Evolutionary conservation across 2,329 filamentous ascomycete genomes (phyloP).

Genomic region (Proliferodiscus dingleyae): DNA sequence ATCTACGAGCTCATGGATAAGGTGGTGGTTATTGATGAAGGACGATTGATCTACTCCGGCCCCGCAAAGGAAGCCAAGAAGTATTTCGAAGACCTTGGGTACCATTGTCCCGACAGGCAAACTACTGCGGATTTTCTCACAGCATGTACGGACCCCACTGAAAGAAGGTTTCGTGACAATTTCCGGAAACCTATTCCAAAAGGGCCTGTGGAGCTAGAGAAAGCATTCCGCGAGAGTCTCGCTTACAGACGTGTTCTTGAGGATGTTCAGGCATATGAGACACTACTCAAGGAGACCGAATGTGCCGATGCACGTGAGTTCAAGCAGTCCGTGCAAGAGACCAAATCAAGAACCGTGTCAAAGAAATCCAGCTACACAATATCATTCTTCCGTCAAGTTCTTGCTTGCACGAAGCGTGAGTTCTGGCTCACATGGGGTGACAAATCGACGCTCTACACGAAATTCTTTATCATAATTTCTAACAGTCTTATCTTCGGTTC

Average conservation of each 20-base stretch:
- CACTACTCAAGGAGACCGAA: conserved; percentile 49
- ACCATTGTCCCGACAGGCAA: conserved; percentile 47
- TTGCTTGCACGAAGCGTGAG: conserved; percentile 65
- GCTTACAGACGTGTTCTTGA: conserved; percentile 55
- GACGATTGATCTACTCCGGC: conserved; percentile 63
- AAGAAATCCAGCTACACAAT: conserved; percentile 74
- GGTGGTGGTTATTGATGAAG: conserved; percentile 70
- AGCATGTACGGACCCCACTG: conserved; percentile 67
- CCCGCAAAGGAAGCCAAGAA: conserved; percentile 46
- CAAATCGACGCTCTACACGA: conserved; percentile 69
- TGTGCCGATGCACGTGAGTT: conserved; percentile 60
- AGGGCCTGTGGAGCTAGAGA: conserved; percentile 57
- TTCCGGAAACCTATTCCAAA: conserved; percentile 27
- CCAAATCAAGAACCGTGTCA: conserved; percentile 62
- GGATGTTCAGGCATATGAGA: conserved; percentile 59
- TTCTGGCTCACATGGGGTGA: conserved; percentile 77
- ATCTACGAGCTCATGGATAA: conserved; percentile 76
- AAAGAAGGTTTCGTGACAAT: conserved; percentile 46
- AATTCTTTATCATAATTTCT: conserved; percentile 71
- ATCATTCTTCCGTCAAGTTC: conserved; percentile 66
- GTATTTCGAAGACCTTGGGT: conserved; percentile 63
- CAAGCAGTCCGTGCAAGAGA: conserved; percentile 57
- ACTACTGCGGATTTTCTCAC: conserved; percentile 78
- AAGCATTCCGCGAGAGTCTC: conserved; percentile 59
- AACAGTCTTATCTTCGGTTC: conserved; percentile 73